phyloP scores from a whole-genome alignment of 1,284 basidiomycete genomes.

The Inonotus obliquus region DNA sequence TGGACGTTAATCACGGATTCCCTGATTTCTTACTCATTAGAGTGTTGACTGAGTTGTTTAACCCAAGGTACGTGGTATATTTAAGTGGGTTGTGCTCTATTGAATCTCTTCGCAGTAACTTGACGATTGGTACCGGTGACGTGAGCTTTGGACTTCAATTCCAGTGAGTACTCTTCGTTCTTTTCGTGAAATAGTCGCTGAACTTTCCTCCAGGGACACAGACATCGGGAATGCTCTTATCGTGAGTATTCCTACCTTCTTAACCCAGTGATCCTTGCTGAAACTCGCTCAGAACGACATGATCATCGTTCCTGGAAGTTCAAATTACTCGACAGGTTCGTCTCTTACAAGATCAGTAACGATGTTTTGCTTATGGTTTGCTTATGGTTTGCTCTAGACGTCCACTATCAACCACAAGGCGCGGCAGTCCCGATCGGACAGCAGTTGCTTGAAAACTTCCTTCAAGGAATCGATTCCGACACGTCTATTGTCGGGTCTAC shows the following conservation, averaged over 20 bases:
- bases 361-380: slow-evolving; percentile 2
- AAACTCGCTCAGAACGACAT: slow-evolving; percentile 40
- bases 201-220: slow-evolving; percentile 34
- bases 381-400: slow-evolving; percentile 35
- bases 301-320: slow-evolving; percentile 51
- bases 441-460: slow-evolving; percentile 62
- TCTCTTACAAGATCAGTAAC: not conserved
- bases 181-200: not conserved
- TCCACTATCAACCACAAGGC: slow-evolving; percentile 63
- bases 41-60: slow-evolving; percentile 52
- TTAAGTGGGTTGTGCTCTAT: slow-evolving; percentile 8
- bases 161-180: slow-evolving; percentile 35
- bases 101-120: slow-evolving; percentile 41
- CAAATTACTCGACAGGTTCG: slow-evolving; percentile 48
- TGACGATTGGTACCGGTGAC: slow-evolving; percentile 67
- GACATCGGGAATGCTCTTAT: slow-evolving; percentile 60
- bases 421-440: slow-evolving; percentile 50
- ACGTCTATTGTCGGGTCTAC: slow-evolving; percentile 57
- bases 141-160: slow-evolving; percentile 61
- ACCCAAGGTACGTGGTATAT: slow-evolving; percentile 46
- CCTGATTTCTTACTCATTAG: slow-evolving; percentile 67
- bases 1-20: slow-evolving; percentile 73
- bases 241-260: slow-evolving; percentile 31
- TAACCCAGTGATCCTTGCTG: slow-evolving; percentile 17
- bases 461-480: slow-evolving; percentile 59